Percentiles rank a stretch among this genome's conserved stretches.
phyloP scores from a whole-genome alignment of 2,329 filamentous ascomycete species.

The Magnaporthales sp. region DNA sequence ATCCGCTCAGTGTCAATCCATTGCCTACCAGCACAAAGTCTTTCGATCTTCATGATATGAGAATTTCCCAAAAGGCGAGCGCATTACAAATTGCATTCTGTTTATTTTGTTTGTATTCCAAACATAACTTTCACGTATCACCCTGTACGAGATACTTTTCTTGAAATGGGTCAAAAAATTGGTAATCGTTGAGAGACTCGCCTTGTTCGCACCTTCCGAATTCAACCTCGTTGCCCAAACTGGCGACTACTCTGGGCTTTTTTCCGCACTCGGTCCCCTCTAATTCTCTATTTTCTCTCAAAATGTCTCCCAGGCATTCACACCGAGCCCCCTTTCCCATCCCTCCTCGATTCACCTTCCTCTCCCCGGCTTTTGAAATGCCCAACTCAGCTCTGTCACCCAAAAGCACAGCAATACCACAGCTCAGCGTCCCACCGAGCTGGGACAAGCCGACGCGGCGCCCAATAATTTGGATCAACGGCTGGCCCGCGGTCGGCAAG shows the following conservation, averaged over 20 bases:
- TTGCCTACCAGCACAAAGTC: neutral
- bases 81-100: neutral
- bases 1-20: neutral
- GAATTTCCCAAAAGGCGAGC: neutral
- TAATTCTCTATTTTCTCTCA: neutral
- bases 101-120: neutral
- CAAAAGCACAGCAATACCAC: neutral
- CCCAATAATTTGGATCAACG: conserved; percentile 24
- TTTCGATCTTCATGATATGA: neutral
- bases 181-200: neutral
- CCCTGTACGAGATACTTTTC: neutral
- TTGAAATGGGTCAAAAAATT: neutral
- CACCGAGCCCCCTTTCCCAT: neutral
- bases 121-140: too few relatives aligned
- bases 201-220: neutral
- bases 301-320: neutral
- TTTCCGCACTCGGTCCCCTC: neutral
- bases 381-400: too few relatives aligned
- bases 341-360: neutral
- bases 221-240: neutral
- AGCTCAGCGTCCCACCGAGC: neutral
- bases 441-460: conserved; percentile 5
- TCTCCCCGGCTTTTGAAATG: neutral
- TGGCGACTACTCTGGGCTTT: neutral
- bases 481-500: conserved; percentile 23